These are phyloP conservation scores for Kregervanrija pseudodelftensis DNA, from an alignment of 805 yeast species.

Conservation along the genomic window DNA sequence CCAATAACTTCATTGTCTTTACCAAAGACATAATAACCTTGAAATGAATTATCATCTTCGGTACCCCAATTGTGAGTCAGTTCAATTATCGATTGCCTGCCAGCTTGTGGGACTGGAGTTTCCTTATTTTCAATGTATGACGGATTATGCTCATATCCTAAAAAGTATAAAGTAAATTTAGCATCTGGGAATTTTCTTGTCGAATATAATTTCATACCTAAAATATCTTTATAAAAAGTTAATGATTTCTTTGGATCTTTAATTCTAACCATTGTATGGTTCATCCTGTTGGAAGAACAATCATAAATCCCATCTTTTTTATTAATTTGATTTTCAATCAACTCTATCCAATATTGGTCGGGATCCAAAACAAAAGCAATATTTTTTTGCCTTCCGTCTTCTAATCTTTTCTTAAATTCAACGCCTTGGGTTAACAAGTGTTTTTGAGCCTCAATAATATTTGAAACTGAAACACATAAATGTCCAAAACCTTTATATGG, in stretches of 20 bases:
- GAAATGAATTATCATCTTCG: constrained; percentile 65
- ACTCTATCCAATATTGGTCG: constrained; percentile 94
- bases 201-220: constrained; percentile 73
- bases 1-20: constrained; percentile 55
- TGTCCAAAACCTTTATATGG: constrained; percentile 93
- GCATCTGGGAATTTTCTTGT: constrained; percentile 56
- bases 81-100: constrained; percentile 70
- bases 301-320: constrained; percentile 36
- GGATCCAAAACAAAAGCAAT: constrained; percentile 96
- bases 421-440: constrained; percentile 56
- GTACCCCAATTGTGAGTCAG: constrained; percentile 96
- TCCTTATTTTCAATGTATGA: constrained; percentile 37
- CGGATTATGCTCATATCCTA: constrained; percentile 57
- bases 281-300: constrained; percentile 44
- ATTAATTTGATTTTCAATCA: constrained; percentile 51
- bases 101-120: constrained; percentile 27
- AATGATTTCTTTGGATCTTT: constrained; percentile 75
- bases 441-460: constrained; percentile 57
- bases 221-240: constrained; percentile 66
- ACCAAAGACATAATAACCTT: constrained; percentile 78
- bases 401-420: constrained; percentile 69
- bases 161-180: constrained; percentile 77
- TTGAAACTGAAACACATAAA: constrained; percentile 79
- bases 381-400: constrained; percentile 87
- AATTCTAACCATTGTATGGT: constrained; percentile 90